Evolutionary conservation across 2,329 filamentous ascomycete genomes (phyloP).

Genomic region (Gliomastix tumulicola): DNA sequence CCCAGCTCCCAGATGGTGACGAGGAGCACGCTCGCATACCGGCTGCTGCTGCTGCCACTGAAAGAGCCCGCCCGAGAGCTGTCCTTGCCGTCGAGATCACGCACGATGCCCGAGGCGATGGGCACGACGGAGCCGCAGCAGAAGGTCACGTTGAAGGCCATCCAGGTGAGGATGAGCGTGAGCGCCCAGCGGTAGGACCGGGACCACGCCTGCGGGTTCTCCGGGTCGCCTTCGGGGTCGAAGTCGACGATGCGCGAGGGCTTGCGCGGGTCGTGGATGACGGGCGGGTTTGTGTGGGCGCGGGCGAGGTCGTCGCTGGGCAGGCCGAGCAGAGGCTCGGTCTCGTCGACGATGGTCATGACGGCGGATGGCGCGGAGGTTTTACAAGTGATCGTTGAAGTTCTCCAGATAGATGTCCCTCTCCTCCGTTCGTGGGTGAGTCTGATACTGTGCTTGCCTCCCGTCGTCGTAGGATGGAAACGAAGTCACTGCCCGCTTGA

Average conservation of each 20-base stretch:
- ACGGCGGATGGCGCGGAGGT: too few relatives aligned
- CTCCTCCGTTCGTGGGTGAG: too few relatives aligned
- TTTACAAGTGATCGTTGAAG: too few relatives aligned
- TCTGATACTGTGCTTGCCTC: too few relatives aligned
- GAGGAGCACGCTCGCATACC: conserved; percentile 49
- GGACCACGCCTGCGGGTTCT: conserved; percentile 49
- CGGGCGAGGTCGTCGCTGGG: neutral
- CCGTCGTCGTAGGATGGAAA: too few relatives aligned
- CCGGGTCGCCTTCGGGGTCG: conserved; percentile 4
- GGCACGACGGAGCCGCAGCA: conserved; percentile 51
- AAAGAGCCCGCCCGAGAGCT: too few relatives aligned
- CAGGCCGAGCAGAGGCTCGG: conserved; percentile 1
- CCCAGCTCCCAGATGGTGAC: conserved; percentile 67
- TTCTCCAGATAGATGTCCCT: too few relatives aligned
- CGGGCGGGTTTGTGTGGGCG: too few relatives aligned
- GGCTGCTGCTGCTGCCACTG: conserved; percentile 26
- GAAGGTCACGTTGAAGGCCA: conserved; percentile 53
- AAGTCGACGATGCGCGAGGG: neutral
- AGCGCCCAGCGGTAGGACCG: conserved; percentile 43
- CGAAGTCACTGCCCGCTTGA: too few relatives aligned
- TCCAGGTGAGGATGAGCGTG: conserved; percentile 43
- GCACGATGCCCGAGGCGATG: conserved; percentile 41
- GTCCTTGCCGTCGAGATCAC: too few relatives aligned
- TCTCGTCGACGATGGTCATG: conserved; percentile 1
- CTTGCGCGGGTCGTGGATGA: neutral